Base-by-base conservation (phyloP, 1,139 yeast genomes). In the Yarrowia galli region DNA sequence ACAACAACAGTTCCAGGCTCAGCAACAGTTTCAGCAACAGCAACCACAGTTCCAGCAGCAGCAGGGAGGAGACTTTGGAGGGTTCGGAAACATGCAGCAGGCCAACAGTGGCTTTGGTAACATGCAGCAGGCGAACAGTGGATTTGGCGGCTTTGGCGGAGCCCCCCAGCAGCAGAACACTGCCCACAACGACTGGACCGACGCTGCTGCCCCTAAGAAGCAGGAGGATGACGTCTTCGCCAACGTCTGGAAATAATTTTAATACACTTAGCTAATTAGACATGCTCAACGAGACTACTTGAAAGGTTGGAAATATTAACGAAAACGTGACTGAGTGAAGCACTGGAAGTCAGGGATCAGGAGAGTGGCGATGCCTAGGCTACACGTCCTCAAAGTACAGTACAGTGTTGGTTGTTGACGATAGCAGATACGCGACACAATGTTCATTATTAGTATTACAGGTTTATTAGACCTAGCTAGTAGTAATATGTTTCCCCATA, bases 181-280 rank as follows among this genome's bases (percentile, higher is more conserved):
- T n/a, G 61, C 61, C n/a, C 75, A 40, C 32, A 58, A 43, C 42
- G 64, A 58, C 36, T 58, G 64, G 64, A 28, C 49, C 28, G 69
- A 73, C 16, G 67, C 72, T 28, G 67, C 73, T 20, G 36, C 73
- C 8, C 63, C 73, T 15, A 68, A 72, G 23, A 71, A 69, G 25
- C 70, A 83, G 53, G 89, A 85, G 69, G 92, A 89, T 70, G 93
- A 89, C 71, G 79, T 87, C 49, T 87, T 87, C 75, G 84, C 84
- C 67, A 87, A 87, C 75, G 93, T 89, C 8, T 89, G 93, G 95
- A 76, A 74, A 67, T 77, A 71, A 61, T 51, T 51, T 46, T 22
- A 46, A 46, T 61, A 61, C 51, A 43, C 36, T 54, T 16, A 49
- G 36, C 54, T 49, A 49, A 49, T 49, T 49, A 32, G 32, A 45